These are phyloP conservation scores for Ophiostoma piceae DNA, from an alignment of 2,329 filamentous ascomycete species.

Conservation along the genomic window DNA sequence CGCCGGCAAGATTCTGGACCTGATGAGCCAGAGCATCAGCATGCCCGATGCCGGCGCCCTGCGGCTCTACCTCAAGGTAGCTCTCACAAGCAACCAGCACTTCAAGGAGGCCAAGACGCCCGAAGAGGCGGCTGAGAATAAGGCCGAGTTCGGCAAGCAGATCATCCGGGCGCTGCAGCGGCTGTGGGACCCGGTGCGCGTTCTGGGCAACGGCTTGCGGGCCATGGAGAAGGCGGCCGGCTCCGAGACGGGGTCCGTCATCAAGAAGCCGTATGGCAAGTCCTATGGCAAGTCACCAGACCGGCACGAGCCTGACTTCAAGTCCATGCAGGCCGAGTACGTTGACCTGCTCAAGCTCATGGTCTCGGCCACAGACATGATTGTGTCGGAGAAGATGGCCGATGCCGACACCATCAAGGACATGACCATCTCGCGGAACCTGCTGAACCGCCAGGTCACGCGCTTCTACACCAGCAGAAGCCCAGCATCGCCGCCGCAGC, in stretches of 20 bases:
- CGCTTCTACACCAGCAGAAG: slow-evolving; percentile 27
- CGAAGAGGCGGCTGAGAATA: slow-evolving; percentile 23
- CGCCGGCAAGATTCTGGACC: slow-evolving; percentile 58
- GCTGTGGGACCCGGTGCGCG: slow-evolving; percentile 46
- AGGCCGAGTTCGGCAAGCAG: slow-evolving; percentile 46
- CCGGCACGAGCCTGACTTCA: slow-evolving; percentile 32
- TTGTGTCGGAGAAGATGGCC: slow-evolving; percentile 40
- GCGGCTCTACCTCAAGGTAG: slow-evolving; percentile 52
- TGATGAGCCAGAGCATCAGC: slow-evolving; percentile 49
- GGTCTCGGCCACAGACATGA: slow-evolving; percentile 43
- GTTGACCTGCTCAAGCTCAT: slow-evolving; percentile 44
- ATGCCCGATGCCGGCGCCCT: slow-evolving; percentile 49
- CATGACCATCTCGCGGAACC: slow-evolving; percentile 33
- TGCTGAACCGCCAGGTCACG: slow-evolving; percentile 33
- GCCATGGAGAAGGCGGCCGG: slow-evolving; percentile 31
- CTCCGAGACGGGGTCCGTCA: neutral
- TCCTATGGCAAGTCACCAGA: neutral
- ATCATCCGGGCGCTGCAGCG: slow-evolving; percentile 46
- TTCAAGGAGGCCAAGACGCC: slow-evolving; percentile 31
- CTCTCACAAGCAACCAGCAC: slow-evolving; percentile 44
- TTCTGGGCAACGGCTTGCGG: slow-evolving; percentile 32
- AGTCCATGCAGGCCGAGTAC: slow-evolving; percentile 36
- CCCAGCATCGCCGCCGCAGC: slow-evolving; percentile 24
- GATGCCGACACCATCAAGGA: slow-evolving; percentile 32
- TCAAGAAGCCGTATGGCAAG: slow-evolving; percentile 20